Evolutionary conservation across 1,284 basidiomycete genomes (phyloP).

Genomic region (Boletus semigastroideus): DNA sequence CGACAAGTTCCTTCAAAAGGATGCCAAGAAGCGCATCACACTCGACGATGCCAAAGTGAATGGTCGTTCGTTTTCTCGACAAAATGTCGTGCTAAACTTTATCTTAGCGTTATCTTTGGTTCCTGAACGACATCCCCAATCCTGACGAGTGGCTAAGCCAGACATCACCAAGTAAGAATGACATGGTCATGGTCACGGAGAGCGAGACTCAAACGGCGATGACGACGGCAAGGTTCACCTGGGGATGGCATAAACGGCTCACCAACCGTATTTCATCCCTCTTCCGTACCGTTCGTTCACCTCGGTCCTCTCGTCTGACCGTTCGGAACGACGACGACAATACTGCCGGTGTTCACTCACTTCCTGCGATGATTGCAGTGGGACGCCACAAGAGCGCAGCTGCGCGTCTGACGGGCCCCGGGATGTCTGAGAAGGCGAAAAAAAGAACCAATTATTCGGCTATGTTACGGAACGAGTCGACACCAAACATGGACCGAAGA

Average conservation of each 20-base stretch:
- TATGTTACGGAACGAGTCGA: slow-evolving; percentile 21
- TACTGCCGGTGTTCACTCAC: slow-evolving; percentile 33
- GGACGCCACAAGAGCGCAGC: slow-evolving; percentile 24
- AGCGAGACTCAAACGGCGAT: slow-evolving; percentile 82
- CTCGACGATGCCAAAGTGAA: slow-evolving; percentile 85
- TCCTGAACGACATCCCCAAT: slow-evolving; percentile 71
- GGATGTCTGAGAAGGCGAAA: slow-evolving; percentile 21
- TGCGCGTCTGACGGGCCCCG: slow-evolving; percentile 8
- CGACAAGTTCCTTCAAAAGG: slow-evolving; percentile 80
- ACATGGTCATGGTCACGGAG: slow-evolving; percentile 70
- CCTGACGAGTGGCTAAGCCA: slow-evolving; percentile 77
- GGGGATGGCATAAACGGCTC: slow-evolving; percentile 49
- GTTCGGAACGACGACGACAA: slow-evolving; percentile 26
- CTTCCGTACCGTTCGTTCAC: slow-evolving; percentile 42
- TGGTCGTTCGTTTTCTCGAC: slow-evolving; percentile 11
- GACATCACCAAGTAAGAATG: slow-evolving; percentile 63
- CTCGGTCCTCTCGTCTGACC: slow-evolving; percentile 37
- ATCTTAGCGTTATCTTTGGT: slow-evolving; percentile 67
- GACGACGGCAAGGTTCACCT: slow-evolving; percentile 55
- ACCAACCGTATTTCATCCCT: slow-evolving; percentile 47
- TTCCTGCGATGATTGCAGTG: slow-evolving; percentile 16
- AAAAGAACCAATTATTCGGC: slow-evolving; percentile 19
- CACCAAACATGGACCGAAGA: slow-evolving; percentile 22
- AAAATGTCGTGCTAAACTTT: slow-evolving; percentile 11
- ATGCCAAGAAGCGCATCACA: slow-evolving; percentile 75